These are phyloP conservation scores for Penicillium dipodomyicola DNA, from an alignment of 495 filamentous ascomycete species.

Conservation along the genomic window DNA sequence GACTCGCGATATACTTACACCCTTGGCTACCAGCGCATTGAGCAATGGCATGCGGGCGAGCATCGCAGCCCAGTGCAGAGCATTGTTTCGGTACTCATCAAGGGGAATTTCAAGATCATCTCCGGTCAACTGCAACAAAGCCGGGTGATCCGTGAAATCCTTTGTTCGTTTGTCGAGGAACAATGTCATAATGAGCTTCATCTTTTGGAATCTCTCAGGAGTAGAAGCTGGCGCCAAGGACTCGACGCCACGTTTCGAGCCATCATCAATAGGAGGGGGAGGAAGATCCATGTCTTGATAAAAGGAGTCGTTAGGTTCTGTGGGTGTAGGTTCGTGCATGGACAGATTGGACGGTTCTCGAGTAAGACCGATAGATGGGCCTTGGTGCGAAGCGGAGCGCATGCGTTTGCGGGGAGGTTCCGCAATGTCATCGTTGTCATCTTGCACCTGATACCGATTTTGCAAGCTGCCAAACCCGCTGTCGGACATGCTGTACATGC, in stretches of 20 bases:
- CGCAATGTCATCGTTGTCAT: constrained; percentile 54
- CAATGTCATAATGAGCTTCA: constrained; percentile 77
- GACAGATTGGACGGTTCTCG: constrained; percentile 43
- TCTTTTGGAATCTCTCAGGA: constrained; percentile 68
- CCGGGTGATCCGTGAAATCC: constrained; percentile 64
- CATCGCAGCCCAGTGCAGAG: constrained; percentile 96
- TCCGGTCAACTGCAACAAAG: constrained; percentile 66
- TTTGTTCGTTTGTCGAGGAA: constrained; percentile 70
- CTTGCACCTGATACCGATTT: constrained; percentile 43
- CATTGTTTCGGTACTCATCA: constrained; percentile 80
- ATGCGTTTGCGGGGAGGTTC: constrained; percentile 88
- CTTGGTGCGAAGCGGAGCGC: constrained; percentile 52
- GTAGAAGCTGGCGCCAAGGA: constrained; percentile 67
- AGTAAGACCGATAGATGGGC: constrained; percentile 37
- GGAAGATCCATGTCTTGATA: constrained; percentile 57
- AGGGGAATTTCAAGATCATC: constrained; percentile 87
- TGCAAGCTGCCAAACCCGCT: constrained; percentile 59
- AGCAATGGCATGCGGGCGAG: constrained; percentile 80
- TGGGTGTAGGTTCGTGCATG: constrained; percentile 62
- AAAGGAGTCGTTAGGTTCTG: constrained; percentile 85
- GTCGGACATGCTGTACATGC: constrained; percentile 63
- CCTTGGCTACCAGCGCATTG: constrained; percentile 73
- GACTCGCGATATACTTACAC: constrained; percentile 80
- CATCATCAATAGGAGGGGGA: constrained; percentile 50
- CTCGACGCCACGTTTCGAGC: constrained; percentile 57